Base-by-base conservation (phyloP, 1,284 basidiomycete species). In the Cutaneotrichosporon cutaneum region DNA sequence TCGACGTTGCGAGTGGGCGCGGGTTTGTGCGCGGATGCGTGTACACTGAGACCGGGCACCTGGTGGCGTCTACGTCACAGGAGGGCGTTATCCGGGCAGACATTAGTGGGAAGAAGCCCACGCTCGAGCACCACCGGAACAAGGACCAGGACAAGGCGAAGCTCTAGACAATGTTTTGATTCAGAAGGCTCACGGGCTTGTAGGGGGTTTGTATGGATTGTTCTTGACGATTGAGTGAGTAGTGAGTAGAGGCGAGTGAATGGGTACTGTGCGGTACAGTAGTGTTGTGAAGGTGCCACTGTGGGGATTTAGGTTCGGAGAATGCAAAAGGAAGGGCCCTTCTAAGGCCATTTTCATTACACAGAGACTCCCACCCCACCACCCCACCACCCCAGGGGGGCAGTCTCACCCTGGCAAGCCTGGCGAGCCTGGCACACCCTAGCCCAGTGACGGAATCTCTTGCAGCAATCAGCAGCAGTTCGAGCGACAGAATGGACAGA, bases 51-150 rank as follows among this genome's bases (percentile, higher is more conserved):
- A 78, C 82, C 24, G 92, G 92, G 6, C 83, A 77, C 14, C 81
- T 94, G 22, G 82, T 93, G 14, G 92, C 92, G 11, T 85, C 89
- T 11, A 88, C 86, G 33, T 85, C 86, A 22, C 92, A 95, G 75
- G 92, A 94, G 81, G 92, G 92, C 4, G 89, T 82, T 7, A 77
- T 82, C 13, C 68, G 81, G 33, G 79, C 77, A 0, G 71, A 74
- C 64, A 48, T 70, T 42, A 58, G 53, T 27, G 70, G 70, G 11
- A 73, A 73, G 63, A 26, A 54, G 33, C 59, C 64, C 6, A 61
- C 45, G 35, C 42, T 48, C 64, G 65, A 64, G 70, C 66, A 14
- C 24, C 62, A 61, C 56, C 61, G 59, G 56, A 64, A 54, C 68
- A 55, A 55, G 47, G 70, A 68, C 13, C 74, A 72, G 64, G 47